These are phyloP conservation scores for Ceratocystis ficicola DNA, from an alignment of 2,329 filamentous ascomycete species.

Conservation along the genomic window DNA sequence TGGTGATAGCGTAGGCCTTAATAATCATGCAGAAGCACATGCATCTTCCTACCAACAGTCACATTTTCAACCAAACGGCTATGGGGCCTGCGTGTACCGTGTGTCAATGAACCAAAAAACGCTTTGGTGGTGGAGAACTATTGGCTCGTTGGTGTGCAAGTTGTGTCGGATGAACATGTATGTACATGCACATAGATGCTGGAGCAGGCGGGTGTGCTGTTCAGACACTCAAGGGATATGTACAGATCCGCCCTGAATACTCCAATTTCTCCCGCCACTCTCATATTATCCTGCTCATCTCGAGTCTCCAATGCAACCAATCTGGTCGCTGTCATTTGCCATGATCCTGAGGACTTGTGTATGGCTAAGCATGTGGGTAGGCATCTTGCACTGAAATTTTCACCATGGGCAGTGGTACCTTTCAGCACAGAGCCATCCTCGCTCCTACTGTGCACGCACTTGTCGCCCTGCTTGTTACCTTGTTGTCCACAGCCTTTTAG, in stretches of 20 bases:
- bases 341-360: neutral
- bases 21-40: neutral
- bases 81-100: neutral
- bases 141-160: neutral
- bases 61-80: neutral
- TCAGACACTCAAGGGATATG: neutral
- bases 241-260: neutral
- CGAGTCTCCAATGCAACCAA: neutral
- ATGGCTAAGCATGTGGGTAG: no score
- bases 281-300: neutral
- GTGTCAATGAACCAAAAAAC: neutral
- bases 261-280: neutral
- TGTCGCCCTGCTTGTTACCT: no score
- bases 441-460: no score
- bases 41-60: neutral
- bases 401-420: neutral
- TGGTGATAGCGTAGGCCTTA: neutral
- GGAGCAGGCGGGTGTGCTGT: neutral
- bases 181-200: neutral
- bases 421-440: neutral
- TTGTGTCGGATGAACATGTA: neutral
- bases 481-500: no score
- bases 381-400: neutral
- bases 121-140: neutral
- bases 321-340: neutral